Conservation (phyloP, 306 rosid species). For the Alnus glutinosa region DNA sequence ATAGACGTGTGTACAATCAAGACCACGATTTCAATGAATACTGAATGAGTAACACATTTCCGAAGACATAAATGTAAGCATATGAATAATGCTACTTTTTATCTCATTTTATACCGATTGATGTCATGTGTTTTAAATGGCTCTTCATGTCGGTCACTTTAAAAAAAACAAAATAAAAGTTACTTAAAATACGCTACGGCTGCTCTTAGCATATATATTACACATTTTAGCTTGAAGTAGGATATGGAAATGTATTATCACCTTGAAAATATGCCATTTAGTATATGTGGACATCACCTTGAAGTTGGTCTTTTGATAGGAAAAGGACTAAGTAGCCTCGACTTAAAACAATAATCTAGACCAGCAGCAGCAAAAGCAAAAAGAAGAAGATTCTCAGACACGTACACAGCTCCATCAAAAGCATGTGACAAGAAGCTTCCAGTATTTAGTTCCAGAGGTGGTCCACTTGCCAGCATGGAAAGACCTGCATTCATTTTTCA, state of each 20-base stretch:
- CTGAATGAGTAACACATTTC: neutral
- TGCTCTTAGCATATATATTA: neutral
- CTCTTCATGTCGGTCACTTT: too few relatives aligned
- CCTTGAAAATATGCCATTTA: neutral
- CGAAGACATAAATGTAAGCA: neutral
- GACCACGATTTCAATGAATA: neutral
- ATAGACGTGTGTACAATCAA: neutral
- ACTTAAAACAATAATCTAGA: constrained; percentile 77
- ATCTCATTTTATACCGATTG: too few relatives aligned
- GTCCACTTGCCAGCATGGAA: constrained; percentile 58
- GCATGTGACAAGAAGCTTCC: constrained; percentile 67
- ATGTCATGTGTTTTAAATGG: too few relatives aligned
- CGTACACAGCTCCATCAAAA: constrained; percentile 55
- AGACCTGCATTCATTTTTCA: constrained; percentile 62
- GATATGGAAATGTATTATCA: neutral
- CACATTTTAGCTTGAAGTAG: neutral
- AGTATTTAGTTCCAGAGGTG: constrained; percentile 46
- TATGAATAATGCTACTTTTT: too few relatives aligned
- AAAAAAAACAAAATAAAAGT: too few relatives aligned
- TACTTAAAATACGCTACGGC: too few relatives aligned
- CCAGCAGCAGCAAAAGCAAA: constrained; percentile 72
- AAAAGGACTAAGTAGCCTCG: constrained; percentile 59
- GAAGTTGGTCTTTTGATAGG: constrained; percentile 49
- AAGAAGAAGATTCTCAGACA: constrained; percentile 61
- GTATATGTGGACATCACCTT: constrained; percentile 20